A percentile compares a stretch with the other conserved stretches of the same genome.
Evolutionary conservation across 495 filamentous ascomycete species (phyloP).

Genomic region (Podospora fimiseda): DNA sequence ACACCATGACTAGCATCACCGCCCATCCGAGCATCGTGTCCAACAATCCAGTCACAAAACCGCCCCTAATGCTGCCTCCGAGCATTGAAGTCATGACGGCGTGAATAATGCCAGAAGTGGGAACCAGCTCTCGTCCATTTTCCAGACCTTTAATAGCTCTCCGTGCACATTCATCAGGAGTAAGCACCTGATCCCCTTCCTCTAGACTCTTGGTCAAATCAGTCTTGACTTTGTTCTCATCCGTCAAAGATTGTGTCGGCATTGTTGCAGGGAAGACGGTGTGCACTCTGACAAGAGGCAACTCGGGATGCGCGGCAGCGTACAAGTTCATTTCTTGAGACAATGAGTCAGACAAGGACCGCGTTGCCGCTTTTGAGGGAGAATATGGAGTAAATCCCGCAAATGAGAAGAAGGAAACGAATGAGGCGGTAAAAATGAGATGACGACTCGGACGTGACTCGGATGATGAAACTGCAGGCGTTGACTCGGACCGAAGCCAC

Average conservation of each 20-base stretch:
- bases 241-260: constrained; percentile 57
- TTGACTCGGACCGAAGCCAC: constrained; percentile 40
- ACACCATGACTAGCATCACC: constrained; percentile 46
- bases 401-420: constrained; percentile 61
- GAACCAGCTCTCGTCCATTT: constrained; percentile 42
- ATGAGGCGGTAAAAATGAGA: constrained; percentile 72
- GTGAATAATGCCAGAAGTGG: constrained; percentile 40
- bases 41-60: constrained; percentile 40
- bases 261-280: constrained; percentile 76
- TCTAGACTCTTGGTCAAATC: constrained; percentile 69
- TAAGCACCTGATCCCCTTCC: constrained; percentile 63
- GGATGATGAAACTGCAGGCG: constrained; percentile 3
- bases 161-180: constrained; percentile 59
- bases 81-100: constrained; percentile 61
- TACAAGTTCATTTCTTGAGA: constrained; percentile 77
- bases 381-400: constrained; percentile 71
- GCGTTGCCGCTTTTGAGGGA: constrained; percentile 73
- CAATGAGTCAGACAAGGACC: constrained; percentile 65
- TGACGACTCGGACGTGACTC: constrained; percentile 48
- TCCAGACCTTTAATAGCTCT: constrained; percentile 62
- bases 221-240: constrained; percentile 68
- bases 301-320: constrained; percentile 34
- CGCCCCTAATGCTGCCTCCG: constrained; percentile 55
- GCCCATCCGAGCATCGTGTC: constrained; percentile 50
- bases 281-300: constrained; percentile 57